Evolutionary conservation across 495 filamentous ascomycete genomes (phyloP).

Genomic region (Daldinia concentrica): DNA sequence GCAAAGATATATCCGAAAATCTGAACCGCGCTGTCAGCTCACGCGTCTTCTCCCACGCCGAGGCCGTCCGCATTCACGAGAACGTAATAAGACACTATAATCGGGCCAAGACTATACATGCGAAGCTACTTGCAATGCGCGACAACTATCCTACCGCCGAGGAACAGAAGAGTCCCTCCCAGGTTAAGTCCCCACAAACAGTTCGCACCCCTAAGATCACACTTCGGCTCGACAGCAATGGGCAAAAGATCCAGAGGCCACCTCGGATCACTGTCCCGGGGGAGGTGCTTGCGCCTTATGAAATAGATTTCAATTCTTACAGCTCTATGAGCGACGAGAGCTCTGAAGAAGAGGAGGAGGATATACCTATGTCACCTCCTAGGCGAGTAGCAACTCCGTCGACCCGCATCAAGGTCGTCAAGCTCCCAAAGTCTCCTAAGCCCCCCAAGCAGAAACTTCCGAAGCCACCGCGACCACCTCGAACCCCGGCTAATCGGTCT

Average conservation of each 20-base stretch:
- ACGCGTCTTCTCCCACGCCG: conserved; percentile 80
- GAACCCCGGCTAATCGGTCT: conserved; percentile 45
- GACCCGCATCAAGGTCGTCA: conserved; percentile 56
- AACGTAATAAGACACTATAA: conserved; percentile 79
- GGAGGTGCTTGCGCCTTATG: conserved; percentile 67
- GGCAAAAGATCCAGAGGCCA: conserved; percentile 52
- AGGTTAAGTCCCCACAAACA: conserved; percentile 62
- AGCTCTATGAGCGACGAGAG: conserved; percentile 56
- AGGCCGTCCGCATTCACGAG: conserved; percentile 82
- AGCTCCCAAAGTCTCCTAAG: conserved; percentile 52
- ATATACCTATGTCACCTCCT: conserved; percentile 39
- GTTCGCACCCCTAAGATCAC: conserved; percentile 70
- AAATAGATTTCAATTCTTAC: conserved; percentile 62
- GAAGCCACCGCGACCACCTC: conserved; percentile 57
- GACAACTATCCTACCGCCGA: conserved; percentile 59
- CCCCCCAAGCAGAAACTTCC: conserved; percentile 50
- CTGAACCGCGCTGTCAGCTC: conserved; percentile 78
- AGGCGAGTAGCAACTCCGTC: conserved; percentile 48
- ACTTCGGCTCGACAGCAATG: conserved; percentile 66
- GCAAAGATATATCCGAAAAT: conserved; percentile 77
- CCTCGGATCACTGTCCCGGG: conserved; percentile 65
- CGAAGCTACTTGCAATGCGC: conserved; percentile 81
- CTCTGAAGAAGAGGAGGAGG: conserved; percentile 51
- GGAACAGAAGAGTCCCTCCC: conserved; percentile 63
- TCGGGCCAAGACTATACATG: conserved; percentile 77